Percentiles rank a stretch among this genome's conserved stretches.
phyloP scores from a whole-genome alignment of 78 protist species.

The Acrasis kona region DNA sequence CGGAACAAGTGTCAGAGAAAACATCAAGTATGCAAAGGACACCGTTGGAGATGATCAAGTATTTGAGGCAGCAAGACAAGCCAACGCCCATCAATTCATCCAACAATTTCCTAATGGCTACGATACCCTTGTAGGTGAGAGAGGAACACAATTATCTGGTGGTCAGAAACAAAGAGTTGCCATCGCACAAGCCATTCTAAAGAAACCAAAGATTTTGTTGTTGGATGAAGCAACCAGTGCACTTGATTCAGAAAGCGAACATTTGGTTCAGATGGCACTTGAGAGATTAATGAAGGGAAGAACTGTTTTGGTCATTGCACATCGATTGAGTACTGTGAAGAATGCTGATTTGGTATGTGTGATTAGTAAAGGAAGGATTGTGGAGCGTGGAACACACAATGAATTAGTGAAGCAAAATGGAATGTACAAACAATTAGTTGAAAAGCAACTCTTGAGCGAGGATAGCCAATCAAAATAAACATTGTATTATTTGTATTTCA shows the following conservation, averaged over 20 bases:
- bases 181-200: constrained; percentile 4
- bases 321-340: constrained; percentile 65
- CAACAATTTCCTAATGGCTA: constrained; percentile 48
- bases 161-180: constrained; percentile 83
- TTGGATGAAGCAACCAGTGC: constrained; percentile 94
- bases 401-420: constrained; percentile 19
- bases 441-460: background rate
- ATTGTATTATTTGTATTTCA: too few relatives aligned
- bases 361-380: constrained; percentile 42
- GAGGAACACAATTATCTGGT: constrained; percentile 66
- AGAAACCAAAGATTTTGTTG: constrained; percentile 69
- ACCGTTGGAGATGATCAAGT: background rate
- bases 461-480: too few relatives aligned
- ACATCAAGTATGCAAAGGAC: background rate
- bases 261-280: constrained; percentile 73
- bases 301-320: constrained; percentile 87
- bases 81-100: constrained; percentile 44
- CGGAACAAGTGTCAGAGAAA: background rate
- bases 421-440: background rate
- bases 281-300: constrained; percentile 53
- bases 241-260: constrained; percentile 78
- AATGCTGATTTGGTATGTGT: constrained; percentile 62
- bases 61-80: constrained; percentile 8
- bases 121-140: constrained; percentile 68
- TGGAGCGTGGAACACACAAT: constrained; percentile 65